Conservation (phyloP, 495 filamentous ascomycete species). For the Tirmania nivea region DNA sequence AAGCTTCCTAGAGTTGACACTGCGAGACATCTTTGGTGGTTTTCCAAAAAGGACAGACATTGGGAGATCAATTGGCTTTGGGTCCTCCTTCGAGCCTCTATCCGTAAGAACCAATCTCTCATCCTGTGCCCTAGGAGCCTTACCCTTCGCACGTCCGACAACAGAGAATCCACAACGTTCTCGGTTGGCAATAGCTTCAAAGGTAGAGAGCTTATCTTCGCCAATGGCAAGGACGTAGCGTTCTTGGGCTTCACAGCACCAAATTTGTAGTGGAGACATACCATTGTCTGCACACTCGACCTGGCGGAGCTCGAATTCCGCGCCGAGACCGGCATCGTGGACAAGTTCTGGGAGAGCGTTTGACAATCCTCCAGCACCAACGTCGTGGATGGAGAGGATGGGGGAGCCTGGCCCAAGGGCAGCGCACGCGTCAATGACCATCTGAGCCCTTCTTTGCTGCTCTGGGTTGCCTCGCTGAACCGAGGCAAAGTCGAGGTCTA, state of each 20-base stretch:
- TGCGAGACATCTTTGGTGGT: slow-evolving; percentile 59
- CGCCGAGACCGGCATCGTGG: slow-evolving; percentile 73
- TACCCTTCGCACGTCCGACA: slow-evolving; percentile 53
- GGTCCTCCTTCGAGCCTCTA: slow-evolving; percentile 51
- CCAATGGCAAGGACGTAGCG: slow-evolving; percentile 76
- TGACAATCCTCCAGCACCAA: slow-evolving; percentile 82
- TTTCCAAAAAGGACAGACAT: slow-evolving; percentile 86
- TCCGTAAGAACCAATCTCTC: slow-evolving; percentile 62
- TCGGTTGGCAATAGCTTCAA: slow-evolving; percentile 59
- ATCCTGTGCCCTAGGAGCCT: slow-evolving; percentile 15
- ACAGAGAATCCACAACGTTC: slow-evolving; percentile 90
- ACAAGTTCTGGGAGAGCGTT: slow-evolving; percentile 87
- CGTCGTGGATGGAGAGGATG: slow-evolving; percentile 90
- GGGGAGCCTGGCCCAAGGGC: slow-evolving; percentile 65
- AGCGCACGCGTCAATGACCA: slow-evolving; percentile 85
- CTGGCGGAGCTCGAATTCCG: slow-evolving; percentile 74
- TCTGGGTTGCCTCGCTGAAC: slow-evolving; percentile 91
- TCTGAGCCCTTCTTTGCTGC: slow-evolving; percentile 81
- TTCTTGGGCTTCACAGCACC: slow-evolving; percentile 94
- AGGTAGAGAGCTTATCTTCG: slow-evolving; percentile 54
- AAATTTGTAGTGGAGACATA: slow-evolving; percentile 90
- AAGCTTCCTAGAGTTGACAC: slow-evolving; percentile 52
- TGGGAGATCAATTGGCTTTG: slow-evolving; percentile 70
- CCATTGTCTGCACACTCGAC: slow-evolving; percentile 71
- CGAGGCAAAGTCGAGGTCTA: slow-evolving; percentile 83